phyloP scores from a whole-genome alignment of 768 basidiomycete genomes.

The Amanita inopinata region DNA sequence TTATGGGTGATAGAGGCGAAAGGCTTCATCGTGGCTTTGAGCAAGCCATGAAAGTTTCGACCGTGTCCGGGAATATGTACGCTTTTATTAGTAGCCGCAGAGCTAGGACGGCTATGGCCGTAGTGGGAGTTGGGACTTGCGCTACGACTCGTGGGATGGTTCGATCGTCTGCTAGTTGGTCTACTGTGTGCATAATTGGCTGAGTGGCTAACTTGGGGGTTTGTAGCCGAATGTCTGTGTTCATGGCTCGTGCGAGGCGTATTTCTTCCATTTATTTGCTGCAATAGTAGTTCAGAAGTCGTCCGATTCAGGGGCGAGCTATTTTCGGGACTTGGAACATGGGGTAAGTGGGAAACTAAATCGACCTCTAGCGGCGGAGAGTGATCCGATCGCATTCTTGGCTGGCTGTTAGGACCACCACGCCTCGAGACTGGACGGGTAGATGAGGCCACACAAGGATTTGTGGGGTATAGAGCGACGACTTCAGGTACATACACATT shows the following conservation, averaged over 20 bases:
- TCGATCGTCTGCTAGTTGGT: constrained; percentile 26
- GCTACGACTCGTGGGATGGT: constrained; percentile 52
- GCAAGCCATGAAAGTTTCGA: constrained; percentile 41
- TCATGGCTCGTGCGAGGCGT: background rate
- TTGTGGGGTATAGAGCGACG: constrained; percentile 51
- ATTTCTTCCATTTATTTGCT: background rate
- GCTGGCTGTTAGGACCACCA: background rate
- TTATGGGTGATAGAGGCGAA: constrained; percentile 33
- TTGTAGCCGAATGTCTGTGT: constrained; percentile 14
- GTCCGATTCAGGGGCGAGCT: constrained; percentile 63
- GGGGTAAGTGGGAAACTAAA: constrained; percentile 32
- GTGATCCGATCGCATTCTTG: constrained; percentile 21
- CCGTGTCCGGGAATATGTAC: constrained; percentile 25
- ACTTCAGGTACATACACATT: constrained; percentile 63
- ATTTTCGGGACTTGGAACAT: constrained; percentile 32
- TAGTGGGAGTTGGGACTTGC: constrained; percentile 13
- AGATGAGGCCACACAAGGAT: constrained; percentile 46
- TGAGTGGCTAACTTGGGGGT: constrained; percentile 17
- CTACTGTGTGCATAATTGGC: constrained; percentile 18
- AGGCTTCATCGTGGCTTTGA: constrained; percentile 55
- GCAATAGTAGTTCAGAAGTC: constrained; percentile 66
- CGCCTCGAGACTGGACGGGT: constrained; percentile 4
- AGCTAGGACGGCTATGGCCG: constrained; percentile 6
- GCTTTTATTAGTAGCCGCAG: background rate
- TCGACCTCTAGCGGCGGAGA: constrained; percentile 31